Evolutionary conservation across 2,329 filamentous ascomycete species (phyloP).

Genomic region (Alternaria rosae): DNA sequence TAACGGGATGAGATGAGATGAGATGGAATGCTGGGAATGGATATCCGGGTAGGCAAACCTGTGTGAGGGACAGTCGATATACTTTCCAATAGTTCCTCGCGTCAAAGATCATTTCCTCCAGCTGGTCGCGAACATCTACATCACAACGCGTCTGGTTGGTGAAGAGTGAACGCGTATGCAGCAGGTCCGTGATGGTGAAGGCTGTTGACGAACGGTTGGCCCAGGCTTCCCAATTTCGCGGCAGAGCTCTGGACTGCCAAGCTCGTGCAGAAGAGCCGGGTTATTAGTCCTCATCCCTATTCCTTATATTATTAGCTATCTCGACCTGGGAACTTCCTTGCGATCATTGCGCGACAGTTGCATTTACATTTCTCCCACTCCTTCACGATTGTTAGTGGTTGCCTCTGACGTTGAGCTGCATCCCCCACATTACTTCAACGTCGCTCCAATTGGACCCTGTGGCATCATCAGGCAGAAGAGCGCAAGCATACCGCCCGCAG

Average conservation of each 20-base stretch:
- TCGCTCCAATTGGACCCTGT: slow-evolving; percentile 28
- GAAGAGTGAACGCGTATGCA: not conserved
- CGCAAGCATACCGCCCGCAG: slow-evolving; percentile 11
- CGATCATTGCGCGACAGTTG: not conserved
- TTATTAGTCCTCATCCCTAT: slow-evolving; percentile 12
- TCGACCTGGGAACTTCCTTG: not conserved
- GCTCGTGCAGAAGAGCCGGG: slow-evolving; percentile 1
- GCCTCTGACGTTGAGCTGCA: slow-evolving; percentile 17
- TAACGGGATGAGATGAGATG: not conserved
- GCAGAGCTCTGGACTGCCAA: slow-evolving; percentile 13
- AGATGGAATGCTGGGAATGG: not conserved
- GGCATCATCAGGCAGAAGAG: slow-evolving; percentile 30
- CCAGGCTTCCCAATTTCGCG: slow-evolving; percentile 17
- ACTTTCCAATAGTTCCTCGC: not conserved
- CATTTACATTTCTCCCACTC: slow-evolving; percentile 8
- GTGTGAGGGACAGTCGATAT: not conserved
- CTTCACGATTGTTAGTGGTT: slow-evolving; percentile 15
- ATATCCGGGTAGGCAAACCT: not conserved
- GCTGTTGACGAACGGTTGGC: slow-evolving; percentile 11
- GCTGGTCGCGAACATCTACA: not conserved
- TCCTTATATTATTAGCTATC: slow-evolving; percentile 9
- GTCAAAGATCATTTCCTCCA: not conserved
- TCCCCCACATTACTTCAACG: slow-evolving; percentile 28
- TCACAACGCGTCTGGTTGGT: not conserved
- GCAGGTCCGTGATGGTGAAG: not conserved